These are phyloP conservation scores for Thamnidium elegans DNA, from an alignment of 192 early-diverging fungal species.

Conservation along the genomic window DNA sequence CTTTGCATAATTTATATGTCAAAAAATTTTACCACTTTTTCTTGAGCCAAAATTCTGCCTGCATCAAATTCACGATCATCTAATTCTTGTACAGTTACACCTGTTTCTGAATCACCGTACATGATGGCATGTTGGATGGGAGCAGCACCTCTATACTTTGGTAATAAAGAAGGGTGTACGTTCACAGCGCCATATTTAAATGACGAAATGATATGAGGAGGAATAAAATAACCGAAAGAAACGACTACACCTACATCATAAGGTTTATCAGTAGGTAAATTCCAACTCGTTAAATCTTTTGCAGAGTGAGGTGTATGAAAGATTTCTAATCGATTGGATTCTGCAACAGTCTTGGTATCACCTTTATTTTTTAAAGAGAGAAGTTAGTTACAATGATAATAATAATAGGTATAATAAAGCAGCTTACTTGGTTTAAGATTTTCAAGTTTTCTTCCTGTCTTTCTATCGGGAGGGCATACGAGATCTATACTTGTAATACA, in stretches of 20 bases:
- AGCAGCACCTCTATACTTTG: slow-evolving; percentile 89
- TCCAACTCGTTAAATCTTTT: slow-evolving; percentile 46
- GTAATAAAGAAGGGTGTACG: slow-evolving; percentile 92
- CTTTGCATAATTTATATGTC: too few relatives aligned
- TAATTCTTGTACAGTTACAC: slow-evolving; percentile 86
- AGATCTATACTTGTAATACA: slow-evolving; percentile 28
- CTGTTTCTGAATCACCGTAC: slow-evolving; percentile 68
- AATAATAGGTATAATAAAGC: not conserved
- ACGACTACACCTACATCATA: slow-evolving; percentile 91
- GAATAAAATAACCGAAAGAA: slow-evolving; percentile 90
- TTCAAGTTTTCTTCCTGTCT: slow-evolving; percentile 35
- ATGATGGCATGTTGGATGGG: slow-evolving; percentile 86
- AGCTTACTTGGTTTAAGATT: slow-evolving; percentile 21
- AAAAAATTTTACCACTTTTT: slow-evolving; percentile 43
- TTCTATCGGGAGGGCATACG: slow-evolving; percentile 32
- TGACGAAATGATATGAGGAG: slow-evolving; percentile 60
- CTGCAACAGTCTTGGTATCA: slow-evolving; percentile 47
- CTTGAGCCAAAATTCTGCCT: slow-evolving; percentile 77
- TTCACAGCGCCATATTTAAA: slow-evolving; percentile 77
- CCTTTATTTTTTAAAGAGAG: slow-evolving; percentile 31
- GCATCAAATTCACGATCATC: slow-evolving; percentile 78
- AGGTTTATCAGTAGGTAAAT: slow-evolving; percentile 27
- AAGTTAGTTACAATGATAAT: too few relatives aligned
- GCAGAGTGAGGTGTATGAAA: slow-evolving; percentile 53
- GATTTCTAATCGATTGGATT: slow-evolving; percentile 33